Evolutionary conservation across 768 basidiomycete genomes (phyloP).

Genomic region (Porpolomopsis calyptriformis): DNA sequence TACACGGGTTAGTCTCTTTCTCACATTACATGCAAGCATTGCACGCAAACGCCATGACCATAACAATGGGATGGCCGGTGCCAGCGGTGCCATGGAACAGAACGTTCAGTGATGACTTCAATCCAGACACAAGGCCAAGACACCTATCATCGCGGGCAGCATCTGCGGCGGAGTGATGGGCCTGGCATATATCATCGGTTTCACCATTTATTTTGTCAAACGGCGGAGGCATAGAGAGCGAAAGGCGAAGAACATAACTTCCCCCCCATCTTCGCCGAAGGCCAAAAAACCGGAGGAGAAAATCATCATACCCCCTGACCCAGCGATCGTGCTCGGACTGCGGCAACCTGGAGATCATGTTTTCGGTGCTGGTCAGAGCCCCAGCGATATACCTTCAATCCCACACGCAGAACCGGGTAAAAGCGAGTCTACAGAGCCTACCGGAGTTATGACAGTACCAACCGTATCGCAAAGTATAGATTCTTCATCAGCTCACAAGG

Average conservation of each 20-base stretch:
- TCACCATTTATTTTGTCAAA: slow-evolving; percentile 47
- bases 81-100: too few species aligned
- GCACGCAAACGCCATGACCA: background rate
- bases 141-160: slow-evolving; percentile 51
- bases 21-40: background rate
- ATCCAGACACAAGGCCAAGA: slow-evolving; percentile 40
- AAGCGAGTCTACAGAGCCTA: background rate
- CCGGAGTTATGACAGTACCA: background rate
- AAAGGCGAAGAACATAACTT: slow-evolving; percentile 34
- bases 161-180: slow-evolving; percentile 44
- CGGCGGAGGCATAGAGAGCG: slow-evolving; percentile 37
- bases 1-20: slow-evolving; percentile 25
- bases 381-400: too few species aligned
- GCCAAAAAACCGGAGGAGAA: slow-evolving; percentile 20
- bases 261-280: slow-evolving; percentile 11
- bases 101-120: background rate
- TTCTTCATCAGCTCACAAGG: background rate
- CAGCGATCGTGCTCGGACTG: slow-evolving; percentile 48
- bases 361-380: background rate
- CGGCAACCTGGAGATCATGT: slow-evolving; percentile 29
- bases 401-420: background rate
- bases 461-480: background rate
- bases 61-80: too few species aligned
- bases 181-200: slow-evolving; percentile 45
- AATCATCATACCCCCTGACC: slow-evolving; percentile 54